These are phyloP conservation scores for Priceomyces melissophilus DNA, from an alignment of 805 yeast genomes.

Conservation along the genomic window DNA sequence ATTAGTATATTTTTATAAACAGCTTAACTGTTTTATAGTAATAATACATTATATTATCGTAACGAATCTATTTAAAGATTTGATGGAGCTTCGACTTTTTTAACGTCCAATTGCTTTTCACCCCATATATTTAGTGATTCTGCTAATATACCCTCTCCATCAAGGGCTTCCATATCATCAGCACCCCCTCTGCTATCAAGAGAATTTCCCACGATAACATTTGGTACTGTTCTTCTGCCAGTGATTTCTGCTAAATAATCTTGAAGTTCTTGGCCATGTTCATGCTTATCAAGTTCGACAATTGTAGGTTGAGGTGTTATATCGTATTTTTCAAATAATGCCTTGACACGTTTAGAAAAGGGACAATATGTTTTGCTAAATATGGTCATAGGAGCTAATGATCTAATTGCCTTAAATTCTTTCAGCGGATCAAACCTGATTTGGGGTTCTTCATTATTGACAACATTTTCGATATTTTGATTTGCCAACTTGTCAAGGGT, in stretches of 20 bases:
- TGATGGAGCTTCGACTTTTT: conserved; percentile 55
- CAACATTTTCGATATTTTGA: conserved; percentile 37
- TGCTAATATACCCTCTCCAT: conserved; percentile 53
- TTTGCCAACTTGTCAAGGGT: conserved; percentile 31
- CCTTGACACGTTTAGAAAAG: conserved; percentile 68
- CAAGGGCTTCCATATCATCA: conserved; percentile 71
- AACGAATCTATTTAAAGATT: conserved; percentile 26
- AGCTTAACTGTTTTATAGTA: conserved; percentile 3
- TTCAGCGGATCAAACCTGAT: conserved; percentile 31
- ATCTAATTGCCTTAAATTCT: conserved; percentile 52
- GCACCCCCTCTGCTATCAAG: conserved; percentile 75
- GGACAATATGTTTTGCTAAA: conserved; percentile 66
- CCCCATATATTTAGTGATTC: conserved; percentile 62
- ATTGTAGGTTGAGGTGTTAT: conserved; percentile 69
- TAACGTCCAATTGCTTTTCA: conserved; percentile 45
- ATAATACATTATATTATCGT: conserved; percentile 6
- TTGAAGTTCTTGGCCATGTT: conserved; percentile 73
- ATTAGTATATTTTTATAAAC: conserved; percentile 4
- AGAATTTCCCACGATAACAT: conserved; percentile 67
- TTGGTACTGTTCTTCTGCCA: conserved; percentile 88
- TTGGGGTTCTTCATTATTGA: conserved; percentile 34
- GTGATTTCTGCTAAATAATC: conserved; percentile 62
- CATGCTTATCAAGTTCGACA: conserved; percentile 81
- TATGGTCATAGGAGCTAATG: conserved; percentile 61
- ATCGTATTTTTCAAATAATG: conserved; percentile 61